Evolutionary conservation across 305 asterid genomes (phyloP), one percentile per base, ranked within the genome.

Genomic region (Salvia sclarea): DNA sequence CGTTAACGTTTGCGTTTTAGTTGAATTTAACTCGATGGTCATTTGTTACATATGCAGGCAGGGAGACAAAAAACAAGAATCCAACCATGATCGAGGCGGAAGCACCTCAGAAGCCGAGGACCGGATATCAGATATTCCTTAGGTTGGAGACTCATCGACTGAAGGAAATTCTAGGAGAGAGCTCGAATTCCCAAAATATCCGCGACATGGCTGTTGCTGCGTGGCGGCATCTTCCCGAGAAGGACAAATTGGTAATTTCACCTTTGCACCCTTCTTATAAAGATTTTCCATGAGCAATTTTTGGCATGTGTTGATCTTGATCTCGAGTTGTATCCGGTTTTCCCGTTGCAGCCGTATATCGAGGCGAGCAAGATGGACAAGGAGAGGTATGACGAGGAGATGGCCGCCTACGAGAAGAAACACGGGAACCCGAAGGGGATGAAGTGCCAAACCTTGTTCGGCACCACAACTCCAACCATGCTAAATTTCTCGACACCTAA

Each of bases 331-430:
- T 11, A 24, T 12, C 11, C 57, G 20, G 3, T 30, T 50, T 14
- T 14, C 52, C 52, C 6, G 78, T 38, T 61, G 56, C 88, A 86
- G 97, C 90, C 91, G 6, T 87, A 77, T 59, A 17, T 79, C 0
- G 91, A 86, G 61, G 95, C 89, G 20, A 74, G 86, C 66, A 79
- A 72, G 75, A 72, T 71, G 77, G 97, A 90, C 79, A 82, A 33
- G 75, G 93, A 83, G 63, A 80, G 95, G 61, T 90, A 78, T 37
- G 62, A 53, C 5, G 57, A 71, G 58, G 90, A 90, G 68, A 70
- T 69, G 86, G 79, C 71, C 48, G 61, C 66, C 37, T 76, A 82
- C 41, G 63, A 55, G 60, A 75, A 73, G 73, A 64, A 5, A 18
- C 54, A 45, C 14, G 56, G 35, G 28, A 62, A 60, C 30, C 70